Evolutionary conservation across 2,329 filamentous ascomycete genomes (phyloP), one percentile per base, ranked within the genome.

Genomic region (Fusarium clavum): DNA sequence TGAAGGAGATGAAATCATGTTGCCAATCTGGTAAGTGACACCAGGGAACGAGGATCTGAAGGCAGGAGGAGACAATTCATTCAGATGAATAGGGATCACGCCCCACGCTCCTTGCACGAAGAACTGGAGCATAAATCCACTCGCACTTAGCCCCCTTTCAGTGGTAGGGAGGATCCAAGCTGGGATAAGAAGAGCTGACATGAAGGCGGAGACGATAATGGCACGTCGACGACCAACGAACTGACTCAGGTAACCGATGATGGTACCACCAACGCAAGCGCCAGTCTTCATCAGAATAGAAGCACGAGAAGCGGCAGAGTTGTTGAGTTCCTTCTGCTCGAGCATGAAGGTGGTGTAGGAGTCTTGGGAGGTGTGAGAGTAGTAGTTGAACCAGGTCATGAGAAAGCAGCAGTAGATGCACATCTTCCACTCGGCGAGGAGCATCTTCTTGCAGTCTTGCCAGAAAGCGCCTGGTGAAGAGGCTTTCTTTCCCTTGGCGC

Each of bases 221-320:
- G 88, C 86, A 41, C 90, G 86, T 27, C 92, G 89, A 34, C 92
- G 91, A 16, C 92, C 93, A 49, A 94, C 81, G 76, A 90, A 93
- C 76, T 95, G 92, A 10, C 90, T 93, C 10, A 89, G 73, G 77
- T 94, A 94, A 24, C 92, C 93, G 63, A 92, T 86, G 65, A 91
- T 87, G 44, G 89, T 90, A 27, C 91, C 91, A 34, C 91, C 92
- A 2, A 93, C 87, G 72, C 91, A 92, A 45, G 92, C 91, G 27
- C 92, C 92, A 2, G 87, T 89, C 81, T 94, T 94, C 90, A 93
- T 94, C 62, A 94, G 80, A 71, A 94, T 94, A n/a, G 88, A 91
- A 18, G 91, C 91, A n/a, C 91, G 88, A 10, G 87, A 91, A 7
- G 92, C 90, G 1, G 84, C 85, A 3, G 82, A 76, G 73, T 92